Base-by-base conservation (phyloP, 768 basidiomycete genomes). In the Lactarius quietus region DNA sequence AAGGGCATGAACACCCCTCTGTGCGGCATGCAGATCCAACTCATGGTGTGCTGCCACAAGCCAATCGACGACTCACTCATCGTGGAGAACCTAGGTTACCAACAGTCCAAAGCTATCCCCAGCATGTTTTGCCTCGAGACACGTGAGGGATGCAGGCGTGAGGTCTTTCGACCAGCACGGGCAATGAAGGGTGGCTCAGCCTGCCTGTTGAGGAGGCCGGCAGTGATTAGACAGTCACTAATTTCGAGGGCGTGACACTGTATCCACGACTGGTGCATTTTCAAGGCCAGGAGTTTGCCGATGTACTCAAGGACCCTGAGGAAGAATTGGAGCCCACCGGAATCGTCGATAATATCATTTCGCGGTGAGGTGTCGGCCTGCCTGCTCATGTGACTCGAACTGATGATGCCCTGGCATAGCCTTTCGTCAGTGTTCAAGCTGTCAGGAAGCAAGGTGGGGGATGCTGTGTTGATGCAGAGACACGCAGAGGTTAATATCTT, bases 401-500 rank as follows among this genome's bases (percentile, higher is more conserved):
- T 23, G 23, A 17, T 43, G 64, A 48, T 71, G 6, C 70, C 41
- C 41, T 64, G 64, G 60, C 15, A 26, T 41, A 77, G 73, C 59
- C 56, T 76, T 20, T 71, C 68, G 5, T 75, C 74, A 62, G 54
- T 73, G 39, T 73, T 75, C 61, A 63, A 65, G 39, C 62, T 57
- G 53, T 59, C 54, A 28, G 55, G 26, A 26, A 15, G 45, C 41
- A 61, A 57, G 9, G 36, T 36, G 9, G 73, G 66, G 9, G 28
- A 75, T 10, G 63, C 71, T 0, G 60, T 71, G 1, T 59, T 70
- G 0, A 72, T 66, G 38, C 74, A 69, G 20, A 72, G 76, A 41
- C 89, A 92, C 69, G 95, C 96, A 9, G 93, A 97, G 36, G 97
- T 98, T 77, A 98, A 99, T 72, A 96, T 99, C 69, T 98, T 99